Evolutionary conservation across 192 early-diverging fungal species (phyloP).

Genomic region (Coemansia sp.): DNA sequence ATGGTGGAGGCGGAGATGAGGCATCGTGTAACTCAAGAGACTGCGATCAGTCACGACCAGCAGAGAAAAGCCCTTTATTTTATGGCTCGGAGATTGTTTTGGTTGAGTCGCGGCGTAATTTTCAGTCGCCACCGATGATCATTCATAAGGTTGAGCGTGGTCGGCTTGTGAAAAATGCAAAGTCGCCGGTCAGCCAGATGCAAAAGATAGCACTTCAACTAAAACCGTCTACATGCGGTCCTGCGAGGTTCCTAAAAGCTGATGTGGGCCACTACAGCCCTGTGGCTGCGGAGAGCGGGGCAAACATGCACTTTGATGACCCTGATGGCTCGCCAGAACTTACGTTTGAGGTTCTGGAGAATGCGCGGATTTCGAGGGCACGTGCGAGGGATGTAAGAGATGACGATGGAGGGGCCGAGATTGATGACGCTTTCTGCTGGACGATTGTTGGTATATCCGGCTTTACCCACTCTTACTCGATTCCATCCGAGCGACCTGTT

Average conservation of each 20-base stretch:
- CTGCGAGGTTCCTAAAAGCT: slow-evolving; percentile 35
- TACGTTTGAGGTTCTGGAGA: slow-evolving; percentile 44
- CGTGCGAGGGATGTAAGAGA: slow-evolving; percentile 11
- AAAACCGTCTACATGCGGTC: slow-evolving; percentile 27
- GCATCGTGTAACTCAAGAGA: neutral
- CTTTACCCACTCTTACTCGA: slow-evolving; percentile 46
- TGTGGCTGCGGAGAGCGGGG: slow-evolving; percentile 2
- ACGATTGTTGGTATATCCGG: slow-evolving; percentile 78
- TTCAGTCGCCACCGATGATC: slow-evolving; percentile 67
- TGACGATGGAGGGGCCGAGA: slow-evolving; percentile 35
- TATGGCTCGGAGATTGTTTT: slow-evolving; percentile 78
- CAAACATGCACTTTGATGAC: slow-evolving; percentile 36
- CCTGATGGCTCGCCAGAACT: slow-evolving; percentile 51
- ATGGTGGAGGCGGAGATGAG: neutral
- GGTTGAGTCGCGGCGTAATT: slow-evolving; percentile 62
- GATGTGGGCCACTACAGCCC: slow-evolving; percentile 45
- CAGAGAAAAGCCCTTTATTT: slow-evolving; percentile 25
- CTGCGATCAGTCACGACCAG: neutral
- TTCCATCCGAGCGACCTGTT: slow-evolving; percentile 20
- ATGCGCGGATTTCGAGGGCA: slow-evolving; percentile 19
- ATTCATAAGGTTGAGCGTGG: slow-evolving; percentile 81
- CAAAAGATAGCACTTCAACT: slow-evolving; percentile 74
- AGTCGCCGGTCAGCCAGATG: slow-evolving; percentile 80
- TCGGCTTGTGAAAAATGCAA: slow-evolving; percentile 61
- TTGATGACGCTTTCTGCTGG: slow-evolving; percentile 84